A percentile compares a stretch with the other conserved stretches of the same genome.
phyloP scores from a whole-genome alignment of 345 rosid genomes.

The Aegle marmelos region DNA sequence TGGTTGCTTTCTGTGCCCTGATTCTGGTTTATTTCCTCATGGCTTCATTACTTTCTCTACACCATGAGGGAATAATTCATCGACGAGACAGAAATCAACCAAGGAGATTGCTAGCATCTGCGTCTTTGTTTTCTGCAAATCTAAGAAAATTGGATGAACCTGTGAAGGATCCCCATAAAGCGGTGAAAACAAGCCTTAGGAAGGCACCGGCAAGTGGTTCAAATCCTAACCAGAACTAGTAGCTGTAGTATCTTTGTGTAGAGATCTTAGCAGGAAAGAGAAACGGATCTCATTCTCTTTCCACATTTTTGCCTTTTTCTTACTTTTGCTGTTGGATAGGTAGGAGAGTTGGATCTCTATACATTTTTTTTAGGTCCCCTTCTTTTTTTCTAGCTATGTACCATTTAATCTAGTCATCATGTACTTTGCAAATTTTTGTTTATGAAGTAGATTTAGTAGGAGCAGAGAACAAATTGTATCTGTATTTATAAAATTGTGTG shows the following conservation, averaged over 20 bases:
- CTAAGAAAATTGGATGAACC: constrained; percentile 24
- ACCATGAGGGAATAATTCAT: constrained; percentile 17
- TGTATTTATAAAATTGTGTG: constrained; percentile 15
- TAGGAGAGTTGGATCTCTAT: constrained; percentile 18
- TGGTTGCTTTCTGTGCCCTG: constrained; percentile 21
- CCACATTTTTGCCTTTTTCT: constrained; percentile 25
- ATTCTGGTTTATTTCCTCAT: constrained; percentile 24
- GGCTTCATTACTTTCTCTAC: constrained; percentile 19
- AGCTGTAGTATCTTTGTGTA: constrained; percentile 6
- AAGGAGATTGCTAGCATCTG: constrained; percentile 38
- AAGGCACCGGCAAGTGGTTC: constrained; percentile 47
- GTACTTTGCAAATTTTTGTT: constrained; percentile 5
- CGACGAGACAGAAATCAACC: constrained; percentile 22
- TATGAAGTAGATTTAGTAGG: constrained; percentile 20
- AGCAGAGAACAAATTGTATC: background rate
- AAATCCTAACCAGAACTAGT: constrained; percentile 56
- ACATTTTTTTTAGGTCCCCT: background rate
- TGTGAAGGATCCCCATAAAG: constrained; percentile 25
- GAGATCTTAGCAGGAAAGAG: constrained; percentile 26
- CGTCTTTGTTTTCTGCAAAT: constrained; percentile 19
- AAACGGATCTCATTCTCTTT: constrained; percentile 16
- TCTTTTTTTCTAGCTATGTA: background rate
- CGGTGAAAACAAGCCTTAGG: constrained; percentile 39
- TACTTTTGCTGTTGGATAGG: constrained; percentile 12
- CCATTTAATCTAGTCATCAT: background rate